A percentile compares a stretch with the other conserved stretches of the same genome.
Evolutionary conservation across 1,284 basidiomycete species (phyloP).

Genomic region (Leccinum pachyderme): DNA sequence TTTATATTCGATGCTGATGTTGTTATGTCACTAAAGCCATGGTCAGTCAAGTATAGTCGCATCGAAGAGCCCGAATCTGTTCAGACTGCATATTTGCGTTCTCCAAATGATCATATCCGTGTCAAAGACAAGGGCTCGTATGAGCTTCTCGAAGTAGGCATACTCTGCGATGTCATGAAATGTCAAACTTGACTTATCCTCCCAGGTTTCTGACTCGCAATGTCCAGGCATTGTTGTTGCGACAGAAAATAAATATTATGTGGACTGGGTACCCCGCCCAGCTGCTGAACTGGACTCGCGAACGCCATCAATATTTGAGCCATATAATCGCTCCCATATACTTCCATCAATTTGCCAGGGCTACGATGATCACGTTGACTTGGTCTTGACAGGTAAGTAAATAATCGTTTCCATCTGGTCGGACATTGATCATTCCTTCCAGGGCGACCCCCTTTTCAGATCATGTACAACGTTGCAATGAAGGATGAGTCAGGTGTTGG

Average conservation of each 20-base stretch:
- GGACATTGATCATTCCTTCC: neutral
- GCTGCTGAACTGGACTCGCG: constrained; percentile 57
- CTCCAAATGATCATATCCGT: constrained; percentile 69
- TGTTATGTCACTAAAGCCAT: constrained; percentile 54
- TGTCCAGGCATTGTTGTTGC: constrained; percentile 75
- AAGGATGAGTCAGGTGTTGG: constrained; percentile 58
- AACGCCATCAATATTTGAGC: constrained; percentile 52
- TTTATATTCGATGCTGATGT: neutral
- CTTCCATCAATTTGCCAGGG: constrained; percentile 82
- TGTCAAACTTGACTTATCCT: constrained; percentile 3
- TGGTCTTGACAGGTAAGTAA: constrained; percentile 70
- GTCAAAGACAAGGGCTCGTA: constrained; percentile 76
- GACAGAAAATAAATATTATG: constrained; percentile 62
- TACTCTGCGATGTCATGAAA: neutral
- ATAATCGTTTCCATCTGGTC: neutral
- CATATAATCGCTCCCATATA: constrained; percentile 66
- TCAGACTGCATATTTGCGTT: constrained; percentile 48
- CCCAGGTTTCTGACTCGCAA: constrained; percentile 77
- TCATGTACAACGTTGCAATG: constrained; percentile 76
- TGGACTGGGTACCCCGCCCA: constrained; percentile 78
- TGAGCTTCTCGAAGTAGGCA: constrained; percentile 64
- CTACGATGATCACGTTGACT: constrained; percentile 72
- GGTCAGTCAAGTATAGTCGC: constrained; percentile 76
- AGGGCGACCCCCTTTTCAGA: constrained; percentile 85
- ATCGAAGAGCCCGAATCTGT: constrained; percentile 47